Conservation (phyloP, 495 filamentous ascomycete species). For the Penicillium antarcticum region DNA sequence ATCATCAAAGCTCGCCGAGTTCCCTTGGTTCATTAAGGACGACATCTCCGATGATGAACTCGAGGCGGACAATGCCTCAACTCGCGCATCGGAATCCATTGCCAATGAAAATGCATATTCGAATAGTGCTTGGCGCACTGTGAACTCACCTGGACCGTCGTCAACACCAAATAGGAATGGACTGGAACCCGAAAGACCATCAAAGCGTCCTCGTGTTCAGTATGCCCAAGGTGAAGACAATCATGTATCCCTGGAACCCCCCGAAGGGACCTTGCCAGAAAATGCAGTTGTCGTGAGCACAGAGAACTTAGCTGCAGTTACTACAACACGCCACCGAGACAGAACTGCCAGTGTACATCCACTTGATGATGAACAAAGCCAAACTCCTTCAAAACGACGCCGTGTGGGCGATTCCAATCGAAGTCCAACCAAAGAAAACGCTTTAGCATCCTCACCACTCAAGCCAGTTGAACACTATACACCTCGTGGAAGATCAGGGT, state of each 20-base stretch:
- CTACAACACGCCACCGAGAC: background rate
- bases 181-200: background rate
- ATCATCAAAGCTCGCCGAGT: slow-evolving; percentile 30
- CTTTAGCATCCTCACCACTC: background rate
- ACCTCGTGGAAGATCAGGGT: background rate
- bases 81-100: background rate
- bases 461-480: background rate
- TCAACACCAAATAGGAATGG: background rate
- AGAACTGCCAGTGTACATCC: background rate
- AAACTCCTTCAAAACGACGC: slow-evolving; percentile 7
- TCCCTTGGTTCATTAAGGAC: slow-evolving; percentile 36
- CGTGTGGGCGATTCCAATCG: background rate
- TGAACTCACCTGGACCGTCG: background rate
- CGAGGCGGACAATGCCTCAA: background rate
- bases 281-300: no score
- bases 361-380: background rate
- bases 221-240: background rate
- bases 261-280: background rate
- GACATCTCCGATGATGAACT: slow-evolving; percentile 5
- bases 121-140: background rate
- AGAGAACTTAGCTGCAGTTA: background rate
- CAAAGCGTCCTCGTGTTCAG: slow-evolving; percentile 1
- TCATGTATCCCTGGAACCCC: background rate
- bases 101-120: background rate
- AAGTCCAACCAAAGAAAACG: background rate